These are phyloP conservation scores for Babesia ovis DNA, from an alignment of 169 alveolate species.

Conservation along the genomic window DNA sequence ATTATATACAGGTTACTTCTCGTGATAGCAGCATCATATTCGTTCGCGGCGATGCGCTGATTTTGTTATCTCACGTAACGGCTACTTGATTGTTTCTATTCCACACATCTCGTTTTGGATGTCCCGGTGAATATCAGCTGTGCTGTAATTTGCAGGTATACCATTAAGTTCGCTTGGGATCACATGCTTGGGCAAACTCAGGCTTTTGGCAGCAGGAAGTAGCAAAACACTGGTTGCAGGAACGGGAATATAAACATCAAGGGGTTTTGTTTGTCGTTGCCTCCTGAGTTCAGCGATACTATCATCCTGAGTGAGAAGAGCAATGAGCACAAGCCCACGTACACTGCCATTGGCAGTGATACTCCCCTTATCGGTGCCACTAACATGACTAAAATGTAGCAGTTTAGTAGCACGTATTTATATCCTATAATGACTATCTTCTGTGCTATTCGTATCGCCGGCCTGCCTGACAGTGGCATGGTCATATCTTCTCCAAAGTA, in stretches of 20 bases:
- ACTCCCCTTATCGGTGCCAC: conserved; percentile 25
- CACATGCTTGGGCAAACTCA: too few species aligned
- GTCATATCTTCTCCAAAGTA: conserved; percentile 36
- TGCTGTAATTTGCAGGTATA: too few species aligned
- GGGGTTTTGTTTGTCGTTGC: conserved; percentile 21
- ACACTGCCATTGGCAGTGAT: conserved; percentile 12
- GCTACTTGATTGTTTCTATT: conserved; percentile 12
- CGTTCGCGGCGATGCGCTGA: conserved; percentile 88
- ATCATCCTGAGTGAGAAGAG: conserved; percentile 50
- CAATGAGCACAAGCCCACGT: conserved; percentile 27
- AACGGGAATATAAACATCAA: conserved; percentile 53
- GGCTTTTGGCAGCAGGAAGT: conserved; percentile 40
- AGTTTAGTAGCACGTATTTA: conserved; percentile 56
- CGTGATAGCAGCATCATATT: conserved; percentile 80
- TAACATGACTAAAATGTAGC: conserved; percentile 22
- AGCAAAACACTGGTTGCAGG: conserved; percentile 59
- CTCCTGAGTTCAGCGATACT: conserved; percentile 21
- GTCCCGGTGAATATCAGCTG: too few species aligned
- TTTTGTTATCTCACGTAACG: conserved; percentile 80
- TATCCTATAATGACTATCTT: conserved; percentile 55
- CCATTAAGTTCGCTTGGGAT: too few species aligned
- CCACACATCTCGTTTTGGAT: too few species aligned
- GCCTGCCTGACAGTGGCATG: conserved; percentile 4
- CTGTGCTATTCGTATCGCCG: conserved; percentile 14
- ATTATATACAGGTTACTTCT: conserved; percentile 39